Evolutionary conservation across 345 rosid species (phyloP), one percentile per base, ranked within the genome.

Genomic region (Salix arbutifolia): DNA sequence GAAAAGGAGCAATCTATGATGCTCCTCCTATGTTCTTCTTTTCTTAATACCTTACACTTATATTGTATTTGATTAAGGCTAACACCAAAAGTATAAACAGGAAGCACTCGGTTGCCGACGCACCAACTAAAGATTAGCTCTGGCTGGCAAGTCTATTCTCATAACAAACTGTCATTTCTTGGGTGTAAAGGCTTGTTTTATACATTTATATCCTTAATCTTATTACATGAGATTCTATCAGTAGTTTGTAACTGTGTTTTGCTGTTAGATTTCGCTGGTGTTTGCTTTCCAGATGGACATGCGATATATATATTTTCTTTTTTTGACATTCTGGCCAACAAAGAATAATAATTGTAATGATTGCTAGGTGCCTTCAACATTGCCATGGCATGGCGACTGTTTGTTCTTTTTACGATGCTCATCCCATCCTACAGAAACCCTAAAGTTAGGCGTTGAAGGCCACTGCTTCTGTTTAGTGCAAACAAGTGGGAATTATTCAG

Each of bases 221-320:
- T 65, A 65, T 13, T 65, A 26, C 38, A 21, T 58, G 64, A 60
- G 70, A 65, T 42, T 77, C 72, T 38, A 67, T 40, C 3, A 37
- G 33, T 42, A 40, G 56, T 70, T 71, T 23, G n/a, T 33, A 65
- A 65, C 62, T 69, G 67, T 50, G 65, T n/a, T 12, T 31, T 65
- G 78, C 9, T 25, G 77, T 71, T 77, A 61, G 56, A 48, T 76
- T 66, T 74, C 52, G 79, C 58, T 71, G 72, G 83, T 56, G 18
- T 70, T 83, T 77, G 85, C 86, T 83, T 87, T 87, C 83, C 85
- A 84, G 86, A 48, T 73, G 81, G 87, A 82, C 69, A 35, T 69
- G 18, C 46, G 37, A 67, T 67, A 23, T 19, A 23, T 19, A 50
- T 8, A 69, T 77, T 65, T 40, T 17, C 31, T 69, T 37, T 38